Evolutionary conservation across 2,329 filamentous ascomycete species (phyloP), one percentile per base, ranked within the genome.

Genomic region (Fusarium bactridioides): DNA sequence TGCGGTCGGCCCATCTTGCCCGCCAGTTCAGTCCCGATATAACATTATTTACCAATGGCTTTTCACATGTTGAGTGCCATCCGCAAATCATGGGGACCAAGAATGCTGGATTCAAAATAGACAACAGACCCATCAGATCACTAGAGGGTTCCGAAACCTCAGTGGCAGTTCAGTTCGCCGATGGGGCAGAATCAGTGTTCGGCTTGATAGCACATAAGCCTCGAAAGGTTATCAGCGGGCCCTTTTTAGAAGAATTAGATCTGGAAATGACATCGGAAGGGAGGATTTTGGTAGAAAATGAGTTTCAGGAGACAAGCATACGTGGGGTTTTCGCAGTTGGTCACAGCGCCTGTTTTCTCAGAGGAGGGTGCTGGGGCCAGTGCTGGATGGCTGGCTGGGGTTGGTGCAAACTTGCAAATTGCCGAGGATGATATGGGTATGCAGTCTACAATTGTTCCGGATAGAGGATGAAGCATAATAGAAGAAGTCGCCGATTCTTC

Each of bases 151-250:
- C 10, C 1, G 15, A 25, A 4, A 47, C 29, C 16, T 33, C n/a
- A 3, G 29, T 67, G 5, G 13, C 5, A 18, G 29, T 67, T 21
- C 45, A 53, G 21, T 67, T 67, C 18, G 6, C 2, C 3, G 40
- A 67, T 13, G n/a, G 40, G 2, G 9, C 54, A 0, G 19, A 21
- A 4, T 7, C 18, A 5, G 1, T 3, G 0, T 67, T 53, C n/a
- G 19, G 38, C 0, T 37, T 67, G 1, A 21, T 67, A 23, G 25
- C n/a, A 11, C 40, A 67, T 12, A 61, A 27, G 4, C 45, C 45
- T 0, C 35, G 0, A 9, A 19, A 31, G 4, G 0, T 6, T 2
- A 7, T 41, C 1, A 10, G 2, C 0, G 35, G 54, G 0, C 16
- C n/a, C 2, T 53, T 67, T 8, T 5, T 16, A 6, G 29, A 47